phyloP scores from a whole-genome alignment of 768 basidiomycete species.

The Collybia sordida region DNA sequence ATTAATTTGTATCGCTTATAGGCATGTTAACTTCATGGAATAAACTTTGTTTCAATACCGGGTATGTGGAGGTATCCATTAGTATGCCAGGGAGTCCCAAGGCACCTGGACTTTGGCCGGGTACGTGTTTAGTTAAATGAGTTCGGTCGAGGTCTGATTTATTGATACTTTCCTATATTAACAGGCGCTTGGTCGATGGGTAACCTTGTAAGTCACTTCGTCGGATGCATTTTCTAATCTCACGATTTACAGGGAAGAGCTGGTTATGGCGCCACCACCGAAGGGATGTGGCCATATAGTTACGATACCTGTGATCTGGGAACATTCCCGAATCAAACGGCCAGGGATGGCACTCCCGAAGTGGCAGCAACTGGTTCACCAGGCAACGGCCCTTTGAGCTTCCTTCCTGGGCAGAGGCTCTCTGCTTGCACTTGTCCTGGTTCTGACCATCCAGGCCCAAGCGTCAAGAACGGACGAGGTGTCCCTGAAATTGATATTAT shows the following conservation, averaged over 20 bases:
- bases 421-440: constrained; percentile 88
- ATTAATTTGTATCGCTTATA: constrained; percentile 15
- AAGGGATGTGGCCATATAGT: constrained; percentile 86
- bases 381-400: constrained; percentile 61
- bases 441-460: constrained; percentile 88
- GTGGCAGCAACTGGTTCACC: constrained; percentile 53
- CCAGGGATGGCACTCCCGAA: constrained; percentile 53
- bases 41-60: constrained; percentile 92
- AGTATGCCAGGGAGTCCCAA: constrained; percentile 66
- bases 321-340: constrained; percentile 81
- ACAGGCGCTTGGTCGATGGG: constrained; percentile 76
- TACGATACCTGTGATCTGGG: constrained; percentile 87
- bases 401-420: constrained; percentile 81
- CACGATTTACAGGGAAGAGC: constrained; percentile 58
- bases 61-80: constrained; percentile 82
- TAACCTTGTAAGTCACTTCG: constrained; percentile 47
- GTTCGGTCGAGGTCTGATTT: neutral
- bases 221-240: neutral
- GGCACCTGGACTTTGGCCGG: constrained; percentile 85
- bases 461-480: constrained; percentile 61
- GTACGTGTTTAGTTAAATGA: constrained; percentile 30
- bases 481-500: constrained; percentile 94
- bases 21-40: constrained; percentile 88
- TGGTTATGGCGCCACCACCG: constrained; percentile 87
- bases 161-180: neutral